A percentile compares a stretch with the other conserved stretches of the same genome.
Evolutionary conservation across 2,329 filamentous ascomycete species (phyloP).

Genomic region (Aspergillus thermomutatus): DNA sequence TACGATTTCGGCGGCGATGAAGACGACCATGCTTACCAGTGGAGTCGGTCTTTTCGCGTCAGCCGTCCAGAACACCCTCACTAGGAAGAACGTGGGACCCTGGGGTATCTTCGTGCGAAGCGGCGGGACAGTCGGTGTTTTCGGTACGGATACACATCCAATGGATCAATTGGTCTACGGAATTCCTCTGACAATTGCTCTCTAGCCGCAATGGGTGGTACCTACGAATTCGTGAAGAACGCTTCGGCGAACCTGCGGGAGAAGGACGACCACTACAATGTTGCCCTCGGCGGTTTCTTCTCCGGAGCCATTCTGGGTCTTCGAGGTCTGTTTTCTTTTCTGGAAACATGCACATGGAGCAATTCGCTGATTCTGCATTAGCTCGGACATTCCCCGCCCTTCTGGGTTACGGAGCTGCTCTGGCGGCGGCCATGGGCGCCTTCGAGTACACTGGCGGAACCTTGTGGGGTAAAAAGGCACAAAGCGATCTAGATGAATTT

Average conservation of each 20-base stretch:
- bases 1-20: constrained; percentile 65
- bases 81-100: constrained; percentile 75
- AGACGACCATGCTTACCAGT: constrained; percentile 63
- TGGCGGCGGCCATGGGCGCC: constrained; percentile 58
- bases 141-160: constrained; percentile 49
- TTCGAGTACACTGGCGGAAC: constrained; percentile 67
- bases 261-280: constrained; percentile 76
- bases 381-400: constrained; percentile 66
- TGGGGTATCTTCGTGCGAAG: constrained; percentile 76
- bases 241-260: constrained; percentile 81
- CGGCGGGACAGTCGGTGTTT: constrained; percentile 68
- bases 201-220: constrained; percentile 67
- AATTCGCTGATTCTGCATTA: constrained; percentile 24
- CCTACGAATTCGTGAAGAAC: constrained; percentile 73
- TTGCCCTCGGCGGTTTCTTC: constrained; percentile 71
- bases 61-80: constrained; percentile 81
- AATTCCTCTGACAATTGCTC: constrained; percentile 9
- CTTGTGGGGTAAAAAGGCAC: constrained; percentile 53
- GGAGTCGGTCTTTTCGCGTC: constrained; percentile 68
- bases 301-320: constrained; percentile 71
- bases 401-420: constrained; percentile 62
- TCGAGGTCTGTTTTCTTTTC: constrained; percentile 53
- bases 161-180: neutral
- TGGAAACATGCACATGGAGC: constrained; percentile 11
- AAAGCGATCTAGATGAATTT: constrained; percentile 66